Conservation (phyloP, 2,329 filamentous ascomycete genomes). For the Alternaria arbusti region DNA sequence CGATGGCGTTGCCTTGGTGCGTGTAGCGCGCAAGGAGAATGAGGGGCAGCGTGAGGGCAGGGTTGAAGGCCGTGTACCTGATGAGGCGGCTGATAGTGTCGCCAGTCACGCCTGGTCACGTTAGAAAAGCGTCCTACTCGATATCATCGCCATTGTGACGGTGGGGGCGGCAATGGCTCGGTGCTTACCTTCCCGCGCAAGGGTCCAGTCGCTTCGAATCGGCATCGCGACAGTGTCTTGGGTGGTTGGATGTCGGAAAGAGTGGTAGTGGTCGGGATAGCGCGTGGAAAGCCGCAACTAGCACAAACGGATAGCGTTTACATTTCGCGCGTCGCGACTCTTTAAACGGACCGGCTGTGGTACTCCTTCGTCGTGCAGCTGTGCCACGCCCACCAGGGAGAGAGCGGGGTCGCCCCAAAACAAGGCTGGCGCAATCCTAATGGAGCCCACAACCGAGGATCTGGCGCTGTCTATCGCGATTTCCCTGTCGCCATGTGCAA, state of each 20-base stretch:
- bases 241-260: not conserved
- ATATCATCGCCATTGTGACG: not conserved
- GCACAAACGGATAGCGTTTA: not conserved
- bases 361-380: not conserved
- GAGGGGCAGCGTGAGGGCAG: slow-evolving; percentile 67
- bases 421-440: not conserved
- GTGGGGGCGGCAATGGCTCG: not conserved
- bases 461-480: not conserved
- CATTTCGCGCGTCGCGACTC: not conserved
- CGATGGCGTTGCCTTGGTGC: slow-evolving; percentile 63
- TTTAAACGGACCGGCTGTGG: slow-evolving; percentile 3
- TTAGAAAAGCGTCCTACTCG: not conserved
- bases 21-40: slow-evolving; percentile 69
- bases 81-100: slow-evolving; percentile 67
- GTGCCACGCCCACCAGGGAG: not conserved
- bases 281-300: not conserved
- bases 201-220: slow-evolving; percentile 46
- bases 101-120: slow-evolving; percentile 45
- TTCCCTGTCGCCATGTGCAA: not conserved
- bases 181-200: slow-evolving; percentile 47
- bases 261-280: not conserved
- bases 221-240: slow-evolving; percentile 36
- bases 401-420: not conserved
- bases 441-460: slow-evolving; percentile 2
- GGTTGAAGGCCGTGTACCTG: slow-evolving; percentile 68